Evolutionary conservation across 108 stramenopile genomes (phyloP).

Genomic region (Thalassiosira profunda): DNA sequence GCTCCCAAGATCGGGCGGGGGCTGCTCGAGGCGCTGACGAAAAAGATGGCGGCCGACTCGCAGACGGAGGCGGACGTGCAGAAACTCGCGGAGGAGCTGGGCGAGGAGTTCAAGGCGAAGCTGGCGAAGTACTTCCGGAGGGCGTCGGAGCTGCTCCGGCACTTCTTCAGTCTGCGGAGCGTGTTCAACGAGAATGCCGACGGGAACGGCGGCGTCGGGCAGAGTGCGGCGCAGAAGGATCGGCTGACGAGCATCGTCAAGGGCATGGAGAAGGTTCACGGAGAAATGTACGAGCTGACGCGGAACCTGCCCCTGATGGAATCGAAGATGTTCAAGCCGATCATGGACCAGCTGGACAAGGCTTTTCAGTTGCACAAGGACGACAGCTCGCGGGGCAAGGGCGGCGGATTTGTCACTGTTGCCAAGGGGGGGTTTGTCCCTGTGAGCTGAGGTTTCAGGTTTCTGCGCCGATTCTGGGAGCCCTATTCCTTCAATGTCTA

Average conservation of each 20-base stretch:
- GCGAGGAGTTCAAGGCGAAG: conserved; percentile 74
- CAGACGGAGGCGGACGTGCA: conserved; percentile 82
- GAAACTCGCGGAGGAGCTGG: conserved; percentile 64
- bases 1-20: conserved; percentile 69
- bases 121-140: conserved; percentile 84
- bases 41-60: conserved; percentile 82
- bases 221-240: conserved; percentile 36
- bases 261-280: conserved; percentile 74
- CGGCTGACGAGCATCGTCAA: conserved; percentile 75
- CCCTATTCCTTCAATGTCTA: no score
- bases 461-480: no score
- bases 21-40: conserved; percentile 78
- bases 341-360: conserved; percentile 92
- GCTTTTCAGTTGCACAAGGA: conserved; percentile 87
- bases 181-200: conserved; percentile 32
- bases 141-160: conserved; percentile 82
- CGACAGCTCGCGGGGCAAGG: conserved; percentile 56
- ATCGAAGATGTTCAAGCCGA: conserved; percentile 83
- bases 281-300: conserved; percentile 69
- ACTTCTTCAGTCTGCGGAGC: conserved; percentile 85
- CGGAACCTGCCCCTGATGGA: conserved; percentile 41
- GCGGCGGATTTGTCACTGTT: conserved; percentile 80
- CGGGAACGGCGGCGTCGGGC: conserved; percentile 34
- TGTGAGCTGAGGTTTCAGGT: no score
- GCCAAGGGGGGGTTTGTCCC: conserved; percentile 44